Base-by-base conservation (phyloP, 1,284 basidiomycete genomes). In the Cystobasidium sp. region DNA sequence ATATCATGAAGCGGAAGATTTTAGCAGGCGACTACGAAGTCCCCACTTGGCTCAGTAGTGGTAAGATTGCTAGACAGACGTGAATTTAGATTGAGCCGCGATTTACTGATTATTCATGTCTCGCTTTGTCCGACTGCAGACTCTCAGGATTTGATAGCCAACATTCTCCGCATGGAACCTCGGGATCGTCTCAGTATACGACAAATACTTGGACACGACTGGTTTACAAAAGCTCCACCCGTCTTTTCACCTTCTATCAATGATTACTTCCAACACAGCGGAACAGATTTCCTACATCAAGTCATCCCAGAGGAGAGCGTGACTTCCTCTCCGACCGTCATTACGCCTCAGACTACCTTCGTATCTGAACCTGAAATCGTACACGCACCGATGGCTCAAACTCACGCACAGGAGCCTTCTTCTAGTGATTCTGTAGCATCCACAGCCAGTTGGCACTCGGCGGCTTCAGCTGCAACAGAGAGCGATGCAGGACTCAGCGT, bases 21-120 rank as follows among this genome's bases (percentile, higher is more conserved):
- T 88, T 94, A 70, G 85, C 88, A 75, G 93, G 91, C n/a, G 88
- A 91, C 58, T 97, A 91, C 80, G 93, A 96, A 75, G 91, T 97
- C 78, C 95, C 94, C 6, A 88, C 89, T 75, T 99, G 91, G 94
- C 85, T 97, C 20, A 92, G 93, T 16, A 84, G 87, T 79, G 92
- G 94, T 94, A 77, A 69, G 83, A 78, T 16, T 31, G 12, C 10
- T 56, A 37, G 24, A 16, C 1, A 56, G 24, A 8, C 39, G 53
- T 31, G 9, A 41, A 7, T 75, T 46, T 55, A 51, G 41, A 51
- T 31, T 81, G 52, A 80, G 44, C 56, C 52, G 76, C 43, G 67
- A 7, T 75, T 61, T 8, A 37, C 52, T 9, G 69, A 44, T 59
- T 69, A 49, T 3, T 78, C 49, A 76, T 62, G 14, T 6, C 22